Percentiles rank a stretch among this genome's conserved stretches.
Conservation (phyloP, 441 rosid genomes). For the Manihot esculenta region DNA sequence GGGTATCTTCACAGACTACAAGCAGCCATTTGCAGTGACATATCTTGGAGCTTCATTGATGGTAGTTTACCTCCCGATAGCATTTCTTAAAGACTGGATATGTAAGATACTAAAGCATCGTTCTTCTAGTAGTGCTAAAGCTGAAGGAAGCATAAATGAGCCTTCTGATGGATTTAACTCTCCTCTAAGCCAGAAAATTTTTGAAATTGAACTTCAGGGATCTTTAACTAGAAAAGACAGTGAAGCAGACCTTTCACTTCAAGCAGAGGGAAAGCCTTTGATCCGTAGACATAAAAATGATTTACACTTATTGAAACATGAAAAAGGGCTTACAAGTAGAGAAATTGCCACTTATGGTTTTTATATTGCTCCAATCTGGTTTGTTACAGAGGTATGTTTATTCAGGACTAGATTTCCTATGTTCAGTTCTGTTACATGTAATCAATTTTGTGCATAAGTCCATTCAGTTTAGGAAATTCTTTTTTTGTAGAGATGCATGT, state of each 20-base stretch:
- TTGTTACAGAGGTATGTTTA: constrained; percentile 80
- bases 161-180: constrained; percentile 50
- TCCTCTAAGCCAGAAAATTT: constrained; percentile 54
- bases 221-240: constrained; percentile 70
- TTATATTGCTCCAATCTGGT: constrained; percentile 97
- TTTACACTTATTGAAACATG: constrained; percentile 40
- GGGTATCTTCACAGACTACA: constrained; percentile 61
- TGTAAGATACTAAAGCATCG: constrained; percentile 45
- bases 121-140: constrained; percentile 52
- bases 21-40: constrained; percentile 48
- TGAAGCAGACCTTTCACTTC: constrained; percentile 51
- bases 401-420: constrained; percentile 5
- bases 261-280: constrained; percentile 62
- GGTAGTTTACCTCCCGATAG: constrained; percentile 94
- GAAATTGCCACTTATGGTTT: constrained; percentile 80
- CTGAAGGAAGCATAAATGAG: constrained; percentile 38
- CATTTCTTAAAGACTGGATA: constrained; percentile 85
- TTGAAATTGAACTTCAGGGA: constrained; percentile 80
- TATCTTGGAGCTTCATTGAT: constrained; percentile 93
- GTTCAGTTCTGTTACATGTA: not conserved
- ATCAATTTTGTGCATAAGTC: constrained; percentile 12
- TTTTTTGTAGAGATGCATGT: not conserved
- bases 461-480: not conserved
- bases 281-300: constrained; percentile 63
- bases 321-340: constrained; percentile 54